Conservation (phyloP, 1,284 basidiomycete genomes). For the Butyriboletus appendiculatus region DNA sequence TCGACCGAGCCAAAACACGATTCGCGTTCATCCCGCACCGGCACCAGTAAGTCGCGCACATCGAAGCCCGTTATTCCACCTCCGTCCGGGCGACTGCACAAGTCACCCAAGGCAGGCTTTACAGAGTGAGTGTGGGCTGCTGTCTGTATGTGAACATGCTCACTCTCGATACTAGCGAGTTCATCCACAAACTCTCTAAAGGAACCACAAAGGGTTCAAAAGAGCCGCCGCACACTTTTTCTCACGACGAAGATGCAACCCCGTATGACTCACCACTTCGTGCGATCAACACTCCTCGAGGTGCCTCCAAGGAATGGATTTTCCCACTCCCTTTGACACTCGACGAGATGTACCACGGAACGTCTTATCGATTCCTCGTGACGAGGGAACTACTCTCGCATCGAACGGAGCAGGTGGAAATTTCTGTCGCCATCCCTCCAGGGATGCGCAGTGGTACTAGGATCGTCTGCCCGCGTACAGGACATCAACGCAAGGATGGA, state of each 20-base stretch:
- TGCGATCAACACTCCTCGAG: constrained; percentile 39
- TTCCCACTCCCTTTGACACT: constrained; percentile 78
- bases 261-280: constrained; percentile 37
- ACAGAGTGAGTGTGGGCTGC: constrained; percentile 27
- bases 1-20: constrained; percentile 6
- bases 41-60: constrained; percentile 12
- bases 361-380: constrained; percentile 79
- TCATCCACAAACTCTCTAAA: constrained; percentile 30
- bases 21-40: constrained; percentile 12
- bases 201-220: constrained; percentile 10
- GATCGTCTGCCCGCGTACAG: constrained; percentile 73
- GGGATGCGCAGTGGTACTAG: constrained; percentile 74
- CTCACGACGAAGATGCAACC: constrained; percentile 36
- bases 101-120: constrained; percentile 24
- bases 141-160: constrained; percentile 1
- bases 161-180: constrained; percentile 22
- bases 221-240: constrained; percentile 13
- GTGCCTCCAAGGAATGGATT: constrained; percentile 49
- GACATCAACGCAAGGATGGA: constrained; percentile 75
- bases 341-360: constrained; percentile 85
- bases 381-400: constrained; percentile 67
- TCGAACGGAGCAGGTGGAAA: constrained; percentile 68
- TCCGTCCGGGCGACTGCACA: constrained; percentile 20
- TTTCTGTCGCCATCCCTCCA: constrained; percentile 76
- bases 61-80: constrained; percentile 33